Base-by-base conservation (phyloP, 2,329 filamentous ascomycete genomes). In the Lachnellula willkommii region DNA sequence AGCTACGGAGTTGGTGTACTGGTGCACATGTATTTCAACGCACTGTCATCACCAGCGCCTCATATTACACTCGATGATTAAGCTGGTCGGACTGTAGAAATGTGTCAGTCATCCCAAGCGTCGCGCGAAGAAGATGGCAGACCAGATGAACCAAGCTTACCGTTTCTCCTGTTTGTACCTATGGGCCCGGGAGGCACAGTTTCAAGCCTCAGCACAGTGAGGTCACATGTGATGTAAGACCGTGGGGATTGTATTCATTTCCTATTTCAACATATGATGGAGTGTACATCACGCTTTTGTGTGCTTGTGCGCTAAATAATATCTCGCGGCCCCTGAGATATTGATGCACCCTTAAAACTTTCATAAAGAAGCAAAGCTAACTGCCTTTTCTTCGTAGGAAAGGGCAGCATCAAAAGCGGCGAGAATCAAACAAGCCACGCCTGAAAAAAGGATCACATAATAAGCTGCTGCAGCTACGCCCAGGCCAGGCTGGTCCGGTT, bases 91-190 rank as follows among this genome's bases (percentile, higher is more conserved):
- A 39, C 26, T 17, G 22, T 4, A 40, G 8, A 17, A 50, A 50
- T 50, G 48, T 15, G 35, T 36, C 48, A 50, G 22, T 7, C 12
- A 39, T 20, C 6, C 17, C n/a, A 36, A 26, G 15, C 17, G 6
- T 26, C 14, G 11, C 47, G 14, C 3, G 47, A 49, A 50, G 48
- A 39, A 20, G 48, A 50, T 26, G 20, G 4, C 26, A 20, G 11
- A 12, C 17, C 37, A 14, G 24, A 24, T 15, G 40, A 53, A 14
- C 11, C 15, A 28, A 39, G 45, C 11, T 28, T 40, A 14, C 49
- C 47, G 28, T 43, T 47, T n/a, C 36, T 58, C 17, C 53, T 56
- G 20, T 58, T 55, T 51, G 53, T 58, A 15, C 28, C 43, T 28
- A 37, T 56, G 26, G 53, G 50, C 14, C 32, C 50, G 22, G 53